Base-by-base conservation (phyloP, 1,139 yeast genomes). In the Petasospora rhodanensis region DNA sequence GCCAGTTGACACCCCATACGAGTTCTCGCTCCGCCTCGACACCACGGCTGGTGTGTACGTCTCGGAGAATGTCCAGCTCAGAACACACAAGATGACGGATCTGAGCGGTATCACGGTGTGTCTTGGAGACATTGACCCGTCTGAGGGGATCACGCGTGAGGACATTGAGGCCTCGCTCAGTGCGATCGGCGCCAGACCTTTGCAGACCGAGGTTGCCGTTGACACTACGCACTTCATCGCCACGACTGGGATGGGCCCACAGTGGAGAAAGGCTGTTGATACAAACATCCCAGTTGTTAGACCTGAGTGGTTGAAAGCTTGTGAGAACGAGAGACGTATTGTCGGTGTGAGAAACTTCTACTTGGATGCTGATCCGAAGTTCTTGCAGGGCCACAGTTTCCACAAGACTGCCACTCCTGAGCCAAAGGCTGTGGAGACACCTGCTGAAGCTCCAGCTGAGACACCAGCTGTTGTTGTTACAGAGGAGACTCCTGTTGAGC, bases 231-330 rank as follows among this genome's bases (percentile, higher is more conserved):
- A 93, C 57, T 91, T 81, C 52, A 70, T 91, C 12, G 82, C 96
- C 47, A 83, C 95, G 1, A 62, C 68, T 37, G 76, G 74, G 17
- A 68, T 71, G 33, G 76, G 76, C 3, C 60, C 72, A 2, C 86
- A 82, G 52, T 85, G 68, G 64, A 66, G 78, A 44, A 81, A 79
- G 55, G 98, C 98, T 1, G 70, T 74, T 42, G 89, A 82, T 40
- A 73, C 79, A 68, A 91, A 89, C 55, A 87, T 91, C 38, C 99
- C 99, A 4, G 76, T 91, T 26, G 91, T 91, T 18, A 74, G 96
- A 56, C 98, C 98, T 0, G 97, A 91, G 56, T 91, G 97, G 97
- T 66, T 91, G 38, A 81, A 84, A 59, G 96, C 96, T 0, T 91
- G 98, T 64, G 95, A 86, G 51, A 61, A 73, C 30, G 97, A 89